A percentile compares a stretch with the other conserved stretches of the same genome.
phyloP scores from a whole-genome alignment of 2,329 filamentous ascomycete genomes.

The Decorospora gaudefroyi region DNA sequence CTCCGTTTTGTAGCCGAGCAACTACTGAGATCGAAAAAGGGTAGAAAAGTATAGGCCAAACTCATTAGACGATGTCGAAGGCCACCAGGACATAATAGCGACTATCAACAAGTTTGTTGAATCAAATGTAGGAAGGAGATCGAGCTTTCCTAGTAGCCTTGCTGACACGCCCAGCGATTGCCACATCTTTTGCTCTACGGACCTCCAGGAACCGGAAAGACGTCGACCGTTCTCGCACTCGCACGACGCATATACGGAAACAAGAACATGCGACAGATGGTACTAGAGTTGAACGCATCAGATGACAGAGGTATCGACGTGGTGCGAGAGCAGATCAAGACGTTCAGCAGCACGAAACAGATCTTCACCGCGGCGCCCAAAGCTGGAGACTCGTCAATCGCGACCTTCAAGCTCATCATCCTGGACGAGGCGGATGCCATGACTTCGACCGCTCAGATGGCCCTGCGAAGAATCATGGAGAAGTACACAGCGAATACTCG shows the following conservation, averaged over 20 bases:
- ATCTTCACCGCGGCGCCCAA: conserved; percentile 75
- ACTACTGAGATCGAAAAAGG: conserved; percentile 55
- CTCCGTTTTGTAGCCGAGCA: rapidly evolving
- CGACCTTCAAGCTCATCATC: conserved; percentile 92
- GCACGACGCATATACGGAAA: conserved; percentile 89
- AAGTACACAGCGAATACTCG: conserved; percentile 98
- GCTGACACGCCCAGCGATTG: conserved; percentile 61
- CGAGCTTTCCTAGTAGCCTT: rapidly evolving
- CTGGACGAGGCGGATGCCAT: conserved; percentile 99
- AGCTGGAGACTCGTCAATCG: conserved; percentile 59
- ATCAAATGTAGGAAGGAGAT: conserved; percentile 65
- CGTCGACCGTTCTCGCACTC: conserved; percentile 91
- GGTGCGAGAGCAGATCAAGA: conserved; percentile 96
- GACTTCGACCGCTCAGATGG: conserved; percentile 99
- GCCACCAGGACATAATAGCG: conserved; percentile 94
- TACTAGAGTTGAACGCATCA: conserved; percentile 94
- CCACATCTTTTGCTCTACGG: conserved; percentile 97
- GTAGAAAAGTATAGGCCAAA: conserved; percentile 96
- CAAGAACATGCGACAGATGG: conserved; percentile 96
- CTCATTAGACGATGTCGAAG: conserved; percentile 88
- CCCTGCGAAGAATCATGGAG: conserved; percentile 94
- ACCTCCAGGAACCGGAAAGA: conserved; percentile 95
- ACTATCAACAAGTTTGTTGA: conserved; percentile 99
- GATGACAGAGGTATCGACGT: conserved; percentile 98
- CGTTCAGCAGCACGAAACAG: conserved; percentile 96